Base-by-base conservation (phyloP, 2,329 filamentous ascomycete species). In the Xylaria sp. region DNA sequence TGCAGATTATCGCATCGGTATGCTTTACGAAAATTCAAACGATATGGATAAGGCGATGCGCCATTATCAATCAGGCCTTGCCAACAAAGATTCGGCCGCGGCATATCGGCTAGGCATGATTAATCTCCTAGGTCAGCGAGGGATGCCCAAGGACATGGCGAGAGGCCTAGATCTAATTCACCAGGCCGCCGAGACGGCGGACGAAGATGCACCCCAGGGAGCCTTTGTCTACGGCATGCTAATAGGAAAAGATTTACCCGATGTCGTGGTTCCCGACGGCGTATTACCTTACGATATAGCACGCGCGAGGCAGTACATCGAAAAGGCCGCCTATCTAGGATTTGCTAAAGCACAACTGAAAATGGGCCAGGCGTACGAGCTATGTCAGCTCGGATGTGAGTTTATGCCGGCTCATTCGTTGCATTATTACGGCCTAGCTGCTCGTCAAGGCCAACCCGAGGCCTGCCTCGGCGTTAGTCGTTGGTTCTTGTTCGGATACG, bases 181-280 rank as follows among this genome's bases (percentile, higher is more conserved):
- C 68, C 83, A 86, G 61, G 92, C 94, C 43, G 94, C 95, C 27
- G 87, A 94, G 66, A 90, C 88, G 3, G 92, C 94, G 5, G 95
- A 99, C 73, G 94, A 98, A 78, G 97, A 99, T 75, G 93, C 95
- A 9, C 94, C 95, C 0, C 95, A 99, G 71, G 95, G 95, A 44
- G 93, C 95, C 43, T 99, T 97, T 74, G 89, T 97, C 23, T 92
- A 95, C 71, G 95, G 95, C 59, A 97, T 99, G 93, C 87, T 99
- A 58, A 87, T 97, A 66, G 91, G 92, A 5, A 85, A 91, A 56
- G 93, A 98, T 72, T 83, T 99, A 21, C 92, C 93, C n/a, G 93
- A 97, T 73, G 92, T 99, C 66, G 85, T 82, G 55, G 83, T 98
- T 8, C 94, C 95, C 0, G 85, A 87, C 11, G 78, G 78, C 35